Percentiles rank a stretch among this genome's conserved stretches.
Conservation (phyloP, 768 basidiomycete genomes). For the Mycena amicta region DNA sequence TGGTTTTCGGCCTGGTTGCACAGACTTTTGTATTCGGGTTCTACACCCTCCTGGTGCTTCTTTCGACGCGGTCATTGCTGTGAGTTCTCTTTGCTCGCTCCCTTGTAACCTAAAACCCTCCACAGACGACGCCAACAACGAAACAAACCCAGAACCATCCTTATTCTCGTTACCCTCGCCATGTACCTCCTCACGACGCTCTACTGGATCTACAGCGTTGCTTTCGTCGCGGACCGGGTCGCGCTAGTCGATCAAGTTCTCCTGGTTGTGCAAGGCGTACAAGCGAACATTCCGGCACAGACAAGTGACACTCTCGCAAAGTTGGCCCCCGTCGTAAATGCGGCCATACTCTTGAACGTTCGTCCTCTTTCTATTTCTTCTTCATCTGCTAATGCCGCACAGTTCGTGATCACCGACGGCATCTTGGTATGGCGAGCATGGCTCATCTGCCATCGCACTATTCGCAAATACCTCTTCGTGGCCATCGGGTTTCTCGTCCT, state of each 20-base stretch:
- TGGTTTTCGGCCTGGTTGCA: not conserved
- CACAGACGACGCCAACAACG: constrained; percentile 2
- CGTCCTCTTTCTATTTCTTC: not conserved
- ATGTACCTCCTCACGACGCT: not conserved
- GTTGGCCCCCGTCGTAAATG: not conserved
- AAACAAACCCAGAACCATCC: not conserved
- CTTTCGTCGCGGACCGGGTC: not conserved
- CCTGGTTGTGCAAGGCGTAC: not conserved
- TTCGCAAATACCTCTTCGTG: not conserved
- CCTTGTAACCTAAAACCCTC: not conserved
- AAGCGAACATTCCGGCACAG: not conserved
- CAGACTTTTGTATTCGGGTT: not conserved
- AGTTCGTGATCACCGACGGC: not conserved
- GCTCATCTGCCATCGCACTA: not conserved
- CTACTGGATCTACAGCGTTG: not conserved
- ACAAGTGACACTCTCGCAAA: not conserved
- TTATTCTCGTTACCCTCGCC: not conserved
- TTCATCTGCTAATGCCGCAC: not conserved
- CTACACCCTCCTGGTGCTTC: constrained; percentile 1
- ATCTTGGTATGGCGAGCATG: not conserved
- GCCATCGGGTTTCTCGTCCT: not conserved
- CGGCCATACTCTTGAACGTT: not conserved
- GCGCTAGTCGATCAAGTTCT: not conserved
- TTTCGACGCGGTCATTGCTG: not conserved
- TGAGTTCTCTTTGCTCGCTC: not conserved